These are phyloP conservation scores for Ophiostoma pallidulum DNA, from an alignment of 2,329 filamentous ascomycete species.

Conservation along the genomic window DNA sequence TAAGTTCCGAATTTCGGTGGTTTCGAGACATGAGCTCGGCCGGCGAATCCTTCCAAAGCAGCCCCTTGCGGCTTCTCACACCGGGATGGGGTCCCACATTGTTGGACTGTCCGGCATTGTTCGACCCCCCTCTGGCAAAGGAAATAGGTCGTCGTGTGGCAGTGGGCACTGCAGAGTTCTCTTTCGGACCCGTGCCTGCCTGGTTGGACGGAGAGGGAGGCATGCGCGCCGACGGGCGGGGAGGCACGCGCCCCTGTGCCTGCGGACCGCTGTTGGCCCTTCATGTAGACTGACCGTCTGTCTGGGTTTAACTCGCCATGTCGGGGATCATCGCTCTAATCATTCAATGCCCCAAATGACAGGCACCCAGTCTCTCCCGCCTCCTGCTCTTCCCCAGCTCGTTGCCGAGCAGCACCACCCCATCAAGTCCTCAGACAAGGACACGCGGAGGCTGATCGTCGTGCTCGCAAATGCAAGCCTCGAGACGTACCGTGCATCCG, in stretches of 20 bases:
- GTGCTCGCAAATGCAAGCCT: slow-evolving; percentile 95
- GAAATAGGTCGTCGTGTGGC: too few species aligned
- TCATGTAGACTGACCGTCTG: neutral
- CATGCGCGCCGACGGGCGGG: too few species aligned
- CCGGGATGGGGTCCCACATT: too few species aligned
- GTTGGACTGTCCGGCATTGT: too few species aligned
- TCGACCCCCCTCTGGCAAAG: too few species aligned
- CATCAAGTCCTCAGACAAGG: slow-evolving; percentile 78
- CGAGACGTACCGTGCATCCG: slow-evolving; percentile 90
- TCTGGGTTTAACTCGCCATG: neutral
- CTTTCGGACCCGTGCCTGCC: too few species aligned
- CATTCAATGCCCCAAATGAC: slow-evolving; percentile 21
- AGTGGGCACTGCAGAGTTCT: too few species aligned
- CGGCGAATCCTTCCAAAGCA: neutral
- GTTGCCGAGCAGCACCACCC: slow-evolving; percentile 87
- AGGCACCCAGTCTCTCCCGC: slow-evolving; percentile 93
- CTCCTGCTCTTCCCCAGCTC: slow-evolving; percentile 79
- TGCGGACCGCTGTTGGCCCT: too few species aligned
- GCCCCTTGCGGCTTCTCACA: neutral
- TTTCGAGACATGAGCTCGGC: neutral
- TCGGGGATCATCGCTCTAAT: too few species aligned
- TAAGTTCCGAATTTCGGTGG: slow-evolving; percentile 17
- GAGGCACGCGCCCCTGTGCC: too few species aligned
- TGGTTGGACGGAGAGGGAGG: too few species aligned
- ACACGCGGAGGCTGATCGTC: slow-evolving; percentile 84